Evolutionary conservation across 768 basidiomycete genomes (phyloP).

Genomic region (Rhizopogon sp.): DNA sequence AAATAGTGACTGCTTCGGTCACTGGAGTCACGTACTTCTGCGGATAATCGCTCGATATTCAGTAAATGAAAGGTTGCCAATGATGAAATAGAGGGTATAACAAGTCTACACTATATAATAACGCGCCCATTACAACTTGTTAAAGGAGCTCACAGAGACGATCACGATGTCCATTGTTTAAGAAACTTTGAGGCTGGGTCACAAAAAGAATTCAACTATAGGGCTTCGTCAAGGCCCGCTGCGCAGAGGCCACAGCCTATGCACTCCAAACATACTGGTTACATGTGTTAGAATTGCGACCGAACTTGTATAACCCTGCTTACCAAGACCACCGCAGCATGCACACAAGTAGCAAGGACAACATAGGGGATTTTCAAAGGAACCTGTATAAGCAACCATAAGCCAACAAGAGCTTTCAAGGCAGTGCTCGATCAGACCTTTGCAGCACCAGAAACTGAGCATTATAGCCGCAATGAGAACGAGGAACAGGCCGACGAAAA

Average conservation of each 20-base stretch:
- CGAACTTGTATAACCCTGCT: conserved; percentile 5
- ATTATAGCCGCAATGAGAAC: conserved; percentile 51
- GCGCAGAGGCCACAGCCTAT: conserved; percentile 66
- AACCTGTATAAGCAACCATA: conserved; percentile 26
- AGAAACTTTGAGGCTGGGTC: background rate
- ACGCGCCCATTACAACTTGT: too few species aligned
- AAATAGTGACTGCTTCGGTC: too few species aligned
- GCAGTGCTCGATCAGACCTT: conserved; percentile 29
- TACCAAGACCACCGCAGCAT: conserved; percentile 66
- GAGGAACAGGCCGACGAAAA: conserved; percentile 59
- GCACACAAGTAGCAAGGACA: conserved; percentile 72
- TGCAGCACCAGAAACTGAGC: conserved; percentile 64
- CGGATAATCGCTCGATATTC: background rate
- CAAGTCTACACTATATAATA: background rate
- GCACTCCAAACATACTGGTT: conserved; percentile 59
- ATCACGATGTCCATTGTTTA: background rate
- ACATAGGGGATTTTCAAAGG: conserved; percentile 59
- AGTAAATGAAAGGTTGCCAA: background rate
- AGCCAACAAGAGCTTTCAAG: background rate
- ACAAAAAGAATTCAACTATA: background rate
- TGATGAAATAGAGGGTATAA: background rate
- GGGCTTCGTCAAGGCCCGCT: conserved; percentile 37
- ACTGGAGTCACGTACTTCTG: too few species aligned
- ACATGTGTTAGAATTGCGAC: background rate
- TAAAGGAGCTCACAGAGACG: background rate